Percentiles rank a stretch among this genome's conserved stretches.
Evolutionary conservation across 352 stramenopile genomes (phyloP).

Genomic region (Thalassiosira hispida): DNA sequence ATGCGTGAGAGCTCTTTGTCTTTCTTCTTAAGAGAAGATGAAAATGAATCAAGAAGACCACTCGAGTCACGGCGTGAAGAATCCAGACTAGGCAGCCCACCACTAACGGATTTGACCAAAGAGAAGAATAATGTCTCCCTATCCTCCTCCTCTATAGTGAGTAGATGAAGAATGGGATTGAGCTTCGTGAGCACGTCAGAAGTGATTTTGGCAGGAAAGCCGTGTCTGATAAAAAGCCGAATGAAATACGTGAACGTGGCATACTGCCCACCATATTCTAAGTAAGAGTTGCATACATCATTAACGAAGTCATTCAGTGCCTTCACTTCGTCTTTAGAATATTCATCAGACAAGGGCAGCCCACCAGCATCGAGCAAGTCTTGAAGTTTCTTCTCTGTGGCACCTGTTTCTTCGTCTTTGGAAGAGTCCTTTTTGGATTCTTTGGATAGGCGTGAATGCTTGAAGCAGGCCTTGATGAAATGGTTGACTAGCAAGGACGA

Average conservation of each 20-base stretch:
- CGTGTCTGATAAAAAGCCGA: conserved; percentile 69
- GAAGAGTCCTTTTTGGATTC: conserved; percentile 24
- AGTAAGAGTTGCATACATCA: conserved; percentile 75
- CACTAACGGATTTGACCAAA: conserved; percentile 39
- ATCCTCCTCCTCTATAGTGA: conserved; percentile 67
- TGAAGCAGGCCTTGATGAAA: conserved; percentile 69
- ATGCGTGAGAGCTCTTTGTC: conserved; percentile 38
- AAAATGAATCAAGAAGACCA: conserved; percentile 48
- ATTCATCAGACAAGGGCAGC: conserved; percentile 18
- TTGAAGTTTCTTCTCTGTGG: conserved; percentile 46
- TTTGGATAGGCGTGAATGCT: conserved; percentile 66
- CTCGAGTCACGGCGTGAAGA: conserved; percentile 39
- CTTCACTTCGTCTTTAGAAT: conserved; percentile 53
- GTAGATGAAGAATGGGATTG: conserved; percentile 68
- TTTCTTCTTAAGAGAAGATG: conserved; percentile 39
- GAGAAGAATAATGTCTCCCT: conserved; percentile 35
- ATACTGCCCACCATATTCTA: conserved; percentile 84
- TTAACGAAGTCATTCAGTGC: conserved; percentile 75
- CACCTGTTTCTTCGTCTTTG: conserved; percentile 28
- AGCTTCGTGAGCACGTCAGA: conserved; percentile 61
- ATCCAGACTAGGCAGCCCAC: conserved; percentile 50
- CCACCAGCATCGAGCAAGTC: conserved; percentile 19
- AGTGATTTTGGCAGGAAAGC: conserved; percentile 67
- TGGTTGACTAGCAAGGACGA: conserved; percentile 30
- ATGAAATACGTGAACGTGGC: conserved; percentile 72